These are phyloP conservation scores for Podospora australis DNA, from an alignment of 495 filamentous ascomycete genomes.

Conservation along the genomic window DNA sequence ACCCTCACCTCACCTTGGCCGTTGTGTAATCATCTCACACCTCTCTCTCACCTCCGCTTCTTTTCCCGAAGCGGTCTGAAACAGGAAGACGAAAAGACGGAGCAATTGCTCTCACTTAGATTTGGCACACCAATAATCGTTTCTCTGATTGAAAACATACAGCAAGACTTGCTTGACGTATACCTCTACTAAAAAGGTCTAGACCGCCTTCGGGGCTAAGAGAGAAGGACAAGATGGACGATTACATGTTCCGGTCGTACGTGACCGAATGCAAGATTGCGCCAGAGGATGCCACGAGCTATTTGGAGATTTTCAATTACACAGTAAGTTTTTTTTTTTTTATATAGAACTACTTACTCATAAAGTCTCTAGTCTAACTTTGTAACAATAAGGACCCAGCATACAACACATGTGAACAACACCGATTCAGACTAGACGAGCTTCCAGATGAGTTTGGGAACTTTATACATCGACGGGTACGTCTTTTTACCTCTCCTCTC, in stretches of 20 bases:
- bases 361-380: no score
- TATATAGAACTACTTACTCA: no score
- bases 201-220: background rate
- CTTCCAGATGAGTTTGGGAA: slow-evolving; percentile 47
- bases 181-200: background rate
- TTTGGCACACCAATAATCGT: no score
- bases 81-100: no score
- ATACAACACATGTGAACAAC: slow-evolving; percentile 42
- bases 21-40: no score
- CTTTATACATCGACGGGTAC: slow-evolving; percentile 42
- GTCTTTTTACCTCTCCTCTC: slow-evolving; percentile 9
- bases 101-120: no score
- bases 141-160: no score
- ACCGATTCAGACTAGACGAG: slow-evolving; percentile 33
- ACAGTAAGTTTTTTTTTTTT: slow-evolving; percentile 34
- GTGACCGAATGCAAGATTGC: slow-evolving; percentile 38
- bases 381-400: slow-evolving; percentile 25
- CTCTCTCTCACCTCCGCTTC: no score
- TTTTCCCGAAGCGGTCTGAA: no score
- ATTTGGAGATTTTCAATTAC: slow-evolving; percentile 50
- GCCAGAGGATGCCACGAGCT: slow-evolving; percentile 41
- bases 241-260: slow-evolving; percentile 44
- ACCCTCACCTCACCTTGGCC: no score
- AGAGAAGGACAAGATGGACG: slow-evolving; percentile 38
- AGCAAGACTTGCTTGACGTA: no score